A percentile compares a stretch with the other conserved stretches of the same genome.
Evolutionary conservation across 305 asterid species (phyloP).

Genomic region (Fraxinus floribunda): DNA sequence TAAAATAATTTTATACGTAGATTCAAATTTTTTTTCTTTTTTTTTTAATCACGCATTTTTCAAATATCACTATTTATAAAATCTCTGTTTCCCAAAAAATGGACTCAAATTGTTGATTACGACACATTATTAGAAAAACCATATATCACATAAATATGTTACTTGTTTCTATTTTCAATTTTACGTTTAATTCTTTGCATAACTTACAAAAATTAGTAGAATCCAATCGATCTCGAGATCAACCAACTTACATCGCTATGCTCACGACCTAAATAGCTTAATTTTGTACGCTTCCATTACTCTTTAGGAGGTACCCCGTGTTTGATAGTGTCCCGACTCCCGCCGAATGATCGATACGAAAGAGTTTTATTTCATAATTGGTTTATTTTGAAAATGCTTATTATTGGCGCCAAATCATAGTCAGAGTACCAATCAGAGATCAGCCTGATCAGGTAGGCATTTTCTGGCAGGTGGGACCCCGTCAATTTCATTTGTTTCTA

Average conservation of each 20-base stretch:
- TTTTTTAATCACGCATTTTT: background rate
- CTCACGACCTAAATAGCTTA: background rate
- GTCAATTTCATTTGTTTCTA: background rate
- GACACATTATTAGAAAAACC: background rate
- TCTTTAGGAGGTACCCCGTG: background rate
- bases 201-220: background rate
- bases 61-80: too few relatives aligned
- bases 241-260: background rate
- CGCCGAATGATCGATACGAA: background rate
- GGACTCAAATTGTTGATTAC: background rate
- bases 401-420: background rate
- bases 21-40: background rate
- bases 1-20: background rate
- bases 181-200: background rate
- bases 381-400: background rate
- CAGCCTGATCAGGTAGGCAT: background rate
- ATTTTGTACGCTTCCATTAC: background rate
- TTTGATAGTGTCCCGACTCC: background rate
- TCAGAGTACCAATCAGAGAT: background rate
- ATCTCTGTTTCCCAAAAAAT: background rate
- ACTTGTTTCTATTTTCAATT: background rate
- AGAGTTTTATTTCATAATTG: background rate
- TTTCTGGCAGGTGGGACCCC: background rate
- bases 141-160: background rate
- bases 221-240: background rate